Conservation (phyloP, 768 basidiomycete species). For the Aureoboletus auriporus region DNA sequence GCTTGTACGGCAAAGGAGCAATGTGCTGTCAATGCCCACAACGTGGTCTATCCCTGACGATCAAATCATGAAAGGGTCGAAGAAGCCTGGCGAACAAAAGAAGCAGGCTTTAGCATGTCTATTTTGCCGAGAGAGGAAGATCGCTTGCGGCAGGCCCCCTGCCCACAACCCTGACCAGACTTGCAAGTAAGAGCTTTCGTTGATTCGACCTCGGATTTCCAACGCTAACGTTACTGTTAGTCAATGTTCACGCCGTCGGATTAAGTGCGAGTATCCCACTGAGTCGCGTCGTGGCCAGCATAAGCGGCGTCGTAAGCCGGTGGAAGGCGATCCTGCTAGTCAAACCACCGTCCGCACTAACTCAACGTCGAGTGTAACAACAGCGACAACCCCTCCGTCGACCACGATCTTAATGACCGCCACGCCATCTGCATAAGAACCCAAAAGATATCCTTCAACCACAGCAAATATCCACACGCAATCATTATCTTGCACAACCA, state of each 20-base stretch:
- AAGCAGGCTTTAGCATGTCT: constrained; percentile 45
- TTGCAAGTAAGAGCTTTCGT: constrained; percentile 41
- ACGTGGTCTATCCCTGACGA: constrained; percentile 34
- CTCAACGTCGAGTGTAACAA: constrained; percentile 12
- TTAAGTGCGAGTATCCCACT: constrained; percentile 46
- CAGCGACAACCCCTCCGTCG: constrained; percentile 13
- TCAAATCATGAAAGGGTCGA: constrained; percentile 27
- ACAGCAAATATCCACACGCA: background rate
- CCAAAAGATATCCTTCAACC: constrained; percentile 2
- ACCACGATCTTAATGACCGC: constrained; percentile 21
- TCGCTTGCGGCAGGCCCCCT: constrained; percentile 44
- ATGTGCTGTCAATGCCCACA: constrained; percentile 20
- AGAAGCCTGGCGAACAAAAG: constrained; percentile 37
- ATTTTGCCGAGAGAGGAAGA: constrained; percentile 49
- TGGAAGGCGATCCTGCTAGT: constrained; percentile 21
- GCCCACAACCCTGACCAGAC: constrained; percentile 34
- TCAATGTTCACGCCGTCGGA: constrained; percentile 45
- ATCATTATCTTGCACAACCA: constrained; percentile 10
- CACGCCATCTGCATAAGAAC: constrained; percentile 18
- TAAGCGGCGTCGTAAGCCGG: constrained; percentile 33
- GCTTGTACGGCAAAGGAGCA: constrained; percentile 26
- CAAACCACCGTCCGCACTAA: constrained; percentile 21
- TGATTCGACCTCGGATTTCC: constrained; percentile 2
- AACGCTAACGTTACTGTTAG: constrained; percentile 28
- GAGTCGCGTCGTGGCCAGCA: constrained; percentile 48